Evolutionary conservation across 2,329 filamentous ascomycete species (phyloP), one percentile per base, ranked within the genome.

Genomic region (Aspergillus aculeatus): DNA sequence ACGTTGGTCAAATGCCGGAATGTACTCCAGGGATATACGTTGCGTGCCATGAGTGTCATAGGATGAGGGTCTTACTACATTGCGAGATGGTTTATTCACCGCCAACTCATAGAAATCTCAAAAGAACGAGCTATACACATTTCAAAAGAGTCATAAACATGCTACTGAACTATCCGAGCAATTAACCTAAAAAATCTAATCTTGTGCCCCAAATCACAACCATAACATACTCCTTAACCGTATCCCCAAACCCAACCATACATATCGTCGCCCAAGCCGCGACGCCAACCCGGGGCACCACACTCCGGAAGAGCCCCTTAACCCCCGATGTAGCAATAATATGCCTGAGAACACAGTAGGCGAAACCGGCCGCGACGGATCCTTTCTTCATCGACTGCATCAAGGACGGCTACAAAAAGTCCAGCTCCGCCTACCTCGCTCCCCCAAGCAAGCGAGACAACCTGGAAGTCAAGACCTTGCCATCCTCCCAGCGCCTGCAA

Each of bases 171-270:
- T 24, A 3, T 26, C 7, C 1, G 0, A 9, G 5, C 7, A 7
- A 7, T 9, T 7, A 7, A 26, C 6, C 6, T 26, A 9, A 9
- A 1, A 0, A 26, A 26, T 26, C 26, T 26, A 26, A 26, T 26
- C 7, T 1, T 26, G 14, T 35, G 12, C 5, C 11, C 11, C 32
- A 11, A 12, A 38, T 52, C 11, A 38, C 7, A 16, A 32, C 19
- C 29, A n/a, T 52, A 35, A 52, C 31, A 41, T 35, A 14, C 19
- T 52, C 50, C 23, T 52, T 52, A 21, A 52, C 26, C 11, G 53
- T 60, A 38, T 67, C 62, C 3, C 63, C 63, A 24, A 67, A 56
- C 7, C 58, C 65, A 1, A 67, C 65, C 62, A 67, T 66, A 24
- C 63, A 67, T 4, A 67, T 54, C 3, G 63, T 66, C 35, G 59